Evolutionary conservation across 1,284 basidiomycete species (phyloP), one percentile per base, ranked within the genome.

Genomic region (Trametes polyzona): DNA sequence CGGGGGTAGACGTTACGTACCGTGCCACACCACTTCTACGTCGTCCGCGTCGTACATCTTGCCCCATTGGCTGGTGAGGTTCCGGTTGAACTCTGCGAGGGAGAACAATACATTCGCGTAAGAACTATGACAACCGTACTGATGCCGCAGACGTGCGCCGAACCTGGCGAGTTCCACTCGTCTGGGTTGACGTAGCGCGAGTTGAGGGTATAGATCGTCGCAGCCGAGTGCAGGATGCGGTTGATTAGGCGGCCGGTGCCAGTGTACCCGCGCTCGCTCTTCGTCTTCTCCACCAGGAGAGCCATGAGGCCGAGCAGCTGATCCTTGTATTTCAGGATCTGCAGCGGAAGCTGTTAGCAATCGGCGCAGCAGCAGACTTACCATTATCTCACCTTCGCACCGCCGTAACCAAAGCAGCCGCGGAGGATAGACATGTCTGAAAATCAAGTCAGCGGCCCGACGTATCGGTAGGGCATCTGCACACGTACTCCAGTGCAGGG

Each of bases 261-360:
- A 24, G 85, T 87, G 73, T 93, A 99, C 16, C 94, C 94, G 58
- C 95, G 86, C 75, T 99, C 96, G 62, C 88, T 91, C 75, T 91
- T 90, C 33, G 93, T 92, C 66, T 86, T 87, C 41, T 92, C 87
- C 30, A 91, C 79, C 37, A 98, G 82, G 47, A 90, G 74, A 2
- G 76, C 73, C 30, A 98, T 69, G 6, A 98, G 76, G 14, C 82
- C 79, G 21, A 97, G 69, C 41, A 97, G 78, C 29, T 87, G 78
- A 8, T 82, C 73, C 69, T 85, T 90, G 73, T 94, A 82, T 59
- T 82, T 80, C 29, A 96, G 74, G 21, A 96, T 70, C 90, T 93
- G 61, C 29, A 51, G 24, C 35, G 33, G 33, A 9, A 24, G 19
- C 35, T 35, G 32, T 55, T 5, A 55, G 53, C 19, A 16, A 23